A percentile compares a stretch with the other conserved stretches of the same genome.
Conservation (phyloP, 768 basidiomycete species). For the Hydnum rufescens region DNA sequence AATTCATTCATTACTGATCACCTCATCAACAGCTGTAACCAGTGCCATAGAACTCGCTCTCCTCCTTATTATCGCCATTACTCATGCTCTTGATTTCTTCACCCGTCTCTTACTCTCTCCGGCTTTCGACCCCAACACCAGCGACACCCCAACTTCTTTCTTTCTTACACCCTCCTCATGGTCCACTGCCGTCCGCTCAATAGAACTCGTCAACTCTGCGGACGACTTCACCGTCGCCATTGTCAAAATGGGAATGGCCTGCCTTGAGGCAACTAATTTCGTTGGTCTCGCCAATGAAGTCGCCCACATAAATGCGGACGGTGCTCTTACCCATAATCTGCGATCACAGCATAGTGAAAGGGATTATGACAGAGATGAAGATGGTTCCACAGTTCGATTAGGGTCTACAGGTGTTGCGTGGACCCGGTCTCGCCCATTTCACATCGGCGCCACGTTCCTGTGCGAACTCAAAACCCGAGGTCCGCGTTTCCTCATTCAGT, state of each 20-base stretch:
- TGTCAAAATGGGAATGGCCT: conserved; percentile 51
- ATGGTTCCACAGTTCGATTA: not conserved
- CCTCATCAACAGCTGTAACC: too few relatives aligned
- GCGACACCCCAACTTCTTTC: conserved; percentile 28
- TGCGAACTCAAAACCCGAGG: too few relatives aligned
- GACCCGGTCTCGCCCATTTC: not conserved
- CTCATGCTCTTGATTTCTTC: conserved; percentile 38
- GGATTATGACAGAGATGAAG: conserved; percentile 3
- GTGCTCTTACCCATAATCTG: not conserved
- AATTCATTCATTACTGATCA: too few relatives aligned
- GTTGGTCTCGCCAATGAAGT: conserved; percentile 61
- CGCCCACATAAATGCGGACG: conserved; percentile 24
- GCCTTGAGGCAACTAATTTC: conserved; percentile 52
- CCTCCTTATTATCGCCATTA: conserved; percentile 34
- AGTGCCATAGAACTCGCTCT: conserved; percentile 42
- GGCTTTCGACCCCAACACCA: not conserved
- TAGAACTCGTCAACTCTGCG: conserved; percentile 27
- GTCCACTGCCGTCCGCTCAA: conserved; percentile 23
- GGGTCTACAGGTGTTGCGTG: not conserved
- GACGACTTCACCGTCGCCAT: conserved; percentile 62
- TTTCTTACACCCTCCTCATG: conserved; percentile 13
- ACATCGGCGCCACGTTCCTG: too few relatives aligned
- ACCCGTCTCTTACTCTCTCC: conserved; percentile 37
- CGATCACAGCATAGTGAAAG: not conserved
- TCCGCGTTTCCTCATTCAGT: not conserved